Percentiles rank a stretch among this genome's conserved stretches.
These are phyloP conservation scores for Cetradonia linearis DNA, from an alignment of 495 filamentous ascomycete genomes.

Conservation along the genomic window DNA sequence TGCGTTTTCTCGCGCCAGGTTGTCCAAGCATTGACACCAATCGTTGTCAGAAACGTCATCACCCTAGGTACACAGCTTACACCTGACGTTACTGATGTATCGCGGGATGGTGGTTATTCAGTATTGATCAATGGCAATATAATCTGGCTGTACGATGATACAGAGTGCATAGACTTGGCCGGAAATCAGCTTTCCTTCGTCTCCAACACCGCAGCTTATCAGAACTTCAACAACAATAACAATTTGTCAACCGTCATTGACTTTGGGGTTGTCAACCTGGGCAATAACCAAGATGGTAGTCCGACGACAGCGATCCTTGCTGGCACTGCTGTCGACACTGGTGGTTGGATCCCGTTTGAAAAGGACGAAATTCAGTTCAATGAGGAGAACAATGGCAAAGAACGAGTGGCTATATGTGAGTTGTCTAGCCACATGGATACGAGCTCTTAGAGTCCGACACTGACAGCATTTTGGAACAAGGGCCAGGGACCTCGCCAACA, in stretches of 20 bases:
- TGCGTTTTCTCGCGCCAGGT: constrained; percentile 5
- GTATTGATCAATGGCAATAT: constrained; percentile 24
- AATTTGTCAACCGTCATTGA: constrained; percentile 24
- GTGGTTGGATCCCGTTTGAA: constrained; percentile 26
- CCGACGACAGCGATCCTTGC: constrained; percentile 24
- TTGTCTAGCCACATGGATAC: not conserved
- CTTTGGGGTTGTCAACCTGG: constrained; percentile 25
- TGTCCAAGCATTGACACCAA: constrained; percentile 14
- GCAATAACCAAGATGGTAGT: constrained; percentile 22
- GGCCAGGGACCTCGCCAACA: constrained; percentile 28
- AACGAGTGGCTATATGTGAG: constrained; percentile 28
- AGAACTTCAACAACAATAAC: constrained; percentile 1
- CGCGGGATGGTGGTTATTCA: constrained; percentile 27
- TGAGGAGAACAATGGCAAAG: constrained; percentile 22
- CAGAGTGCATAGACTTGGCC: constrained; percentile 24
- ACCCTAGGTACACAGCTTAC: constrained; percentile 23
- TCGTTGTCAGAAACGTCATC: constrained; percentile 24
- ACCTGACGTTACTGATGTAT: constrained; percentile 22
- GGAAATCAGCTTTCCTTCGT: constrained; percentile 26
- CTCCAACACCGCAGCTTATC: constrained; percentile 27
- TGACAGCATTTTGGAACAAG: constrained; percentile 7
- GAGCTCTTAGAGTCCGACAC: not conserved
- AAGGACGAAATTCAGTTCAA: constrained; percentile 27
- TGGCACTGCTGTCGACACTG: constrained; percentile 22
- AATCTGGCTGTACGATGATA: constrained; percentile 29